phyloP scores from a whole-genome alignment of 345 rosid species.

The Litchi chinensis region DNA sequence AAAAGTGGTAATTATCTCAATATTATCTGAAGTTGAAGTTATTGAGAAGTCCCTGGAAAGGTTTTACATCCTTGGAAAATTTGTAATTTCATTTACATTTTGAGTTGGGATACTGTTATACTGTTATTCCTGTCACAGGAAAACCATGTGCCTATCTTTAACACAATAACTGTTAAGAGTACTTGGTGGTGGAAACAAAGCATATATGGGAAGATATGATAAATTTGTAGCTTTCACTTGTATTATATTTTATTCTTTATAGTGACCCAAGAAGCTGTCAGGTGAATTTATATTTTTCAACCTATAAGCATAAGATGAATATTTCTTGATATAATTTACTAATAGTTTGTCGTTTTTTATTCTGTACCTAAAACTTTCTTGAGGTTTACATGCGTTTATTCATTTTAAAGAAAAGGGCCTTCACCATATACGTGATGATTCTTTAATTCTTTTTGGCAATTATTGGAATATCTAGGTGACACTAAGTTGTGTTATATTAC shows the following conservation, averaged over 20 bases:
- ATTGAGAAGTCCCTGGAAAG: neutral
- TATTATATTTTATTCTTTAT: neutral
- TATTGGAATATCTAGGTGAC: neutral
- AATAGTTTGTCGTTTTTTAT: neutral
- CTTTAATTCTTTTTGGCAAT: neutral
- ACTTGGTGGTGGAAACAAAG: neutral
- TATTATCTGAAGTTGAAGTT: neutral
- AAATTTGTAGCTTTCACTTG: neutral
- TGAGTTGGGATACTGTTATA: neutral
- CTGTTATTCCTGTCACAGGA: neutral
- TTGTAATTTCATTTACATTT: neutral
- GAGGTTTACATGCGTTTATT: neutral
- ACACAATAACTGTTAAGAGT: neutral
- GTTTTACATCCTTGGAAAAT: neutral
- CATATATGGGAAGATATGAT: neutral
- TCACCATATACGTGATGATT: neutral
- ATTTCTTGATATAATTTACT: neutral
- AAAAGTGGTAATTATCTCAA: conserved; percentile 36
- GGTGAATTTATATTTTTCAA: neutral
- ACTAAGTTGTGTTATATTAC: neutral
- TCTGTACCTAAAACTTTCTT: neutral
- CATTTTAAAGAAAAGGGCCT: neutral
- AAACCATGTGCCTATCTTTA: neutral
- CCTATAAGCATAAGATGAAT: neutral
- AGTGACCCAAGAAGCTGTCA: conserved; percentile 1